phyloP scores from a whole-genome alignment of 2,329 filamentous ascomycete genomes.

The Raffaelea arxii region DNA sequence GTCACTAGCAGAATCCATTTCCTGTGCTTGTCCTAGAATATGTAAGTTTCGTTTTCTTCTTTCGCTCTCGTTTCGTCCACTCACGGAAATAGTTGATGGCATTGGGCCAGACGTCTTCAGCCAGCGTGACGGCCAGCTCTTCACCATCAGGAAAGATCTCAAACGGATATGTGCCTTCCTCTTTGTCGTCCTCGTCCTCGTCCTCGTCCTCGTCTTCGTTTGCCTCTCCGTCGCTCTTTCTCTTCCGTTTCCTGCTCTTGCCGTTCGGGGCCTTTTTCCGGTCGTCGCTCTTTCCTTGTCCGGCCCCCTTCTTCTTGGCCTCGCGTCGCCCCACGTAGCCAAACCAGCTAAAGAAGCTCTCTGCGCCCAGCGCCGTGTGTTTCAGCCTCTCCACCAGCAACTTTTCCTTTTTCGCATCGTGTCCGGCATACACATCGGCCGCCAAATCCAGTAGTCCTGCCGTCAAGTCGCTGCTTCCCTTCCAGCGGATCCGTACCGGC shows the following conservation, averaged over 20 bases:
- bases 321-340: constrained; percentile 65
- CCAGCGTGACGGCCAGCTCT: constrained; percentile 67
- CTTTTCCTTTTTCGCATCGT: constrained; percentile 16
- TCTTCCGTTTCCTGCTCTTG: constrained; percentile 34
- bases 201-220: constrained; percentile 44
- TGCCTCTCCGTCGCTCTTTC: constrained; percentile 28
- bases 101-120: constrained; percentile 81
- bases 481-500: constrained; percentile 83
- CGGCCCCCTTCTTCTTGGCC: constrained; percentile 20
- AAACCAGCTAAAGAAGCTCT: constrained; percentile 87
- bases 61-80: constrained; percentile 23
- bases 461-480: constrained; percentile 75
- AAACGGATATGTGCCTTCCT: constrained; percentile 54
- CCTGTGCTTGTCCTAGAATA: constrained; percentile 55
- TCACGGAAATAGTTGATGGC: constrained; percentile 88
- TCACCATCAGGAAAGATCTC: constrained; percentile 88
- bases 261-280: constrained; percentile 27
- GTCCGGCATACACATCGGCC: constrained; percentile 50
- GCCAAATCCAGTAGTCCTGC: constrained; percentile 68
- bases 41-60: constrained; percentile 23
- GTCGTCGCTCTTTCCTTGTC: too few species aligned
- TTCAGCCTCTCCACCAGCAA: constrained; percentile 45
- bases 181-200: constrained; percentile 52
- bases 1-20: constrained; percentile 57
- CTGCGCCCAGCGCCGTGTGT: constrained; percentile 49